A percentile compares a stretch with the other conserved stretches of the same genome.
Evolutionary conservation across 2,329 filamentous ascomycete species (phyloP).

Genomic region (Aspergillus arachidicola): DNA sequence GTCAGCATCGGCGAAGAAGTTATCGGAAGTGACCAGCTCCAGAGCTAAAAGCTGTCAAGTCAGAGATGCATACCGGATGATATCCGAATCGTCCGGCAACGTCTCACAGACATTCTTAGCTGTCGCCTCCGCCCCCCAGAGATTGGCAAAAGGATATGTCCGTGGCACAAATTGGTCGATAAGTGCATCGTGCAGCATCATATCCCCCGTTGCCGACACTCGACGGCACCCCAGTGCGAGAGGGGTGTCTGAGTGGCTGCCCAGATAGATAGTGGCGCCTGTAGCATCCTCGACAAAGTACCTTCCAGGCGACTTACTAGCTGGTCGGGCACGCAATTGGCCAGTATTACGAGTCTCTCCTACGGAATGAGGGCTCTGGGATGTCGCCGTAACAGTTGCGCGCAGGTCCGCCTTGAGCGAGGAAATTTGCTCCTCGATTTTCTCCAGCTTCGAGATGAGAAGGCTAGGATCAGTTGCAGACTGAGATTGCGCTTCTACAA

Average conservation of each 20-base stretch:
- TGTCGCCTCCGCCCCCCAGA: constrained; percentile 24
- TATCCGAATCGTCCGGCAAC: constrained; percentile 26
- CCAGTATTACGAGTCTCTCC: neutral
- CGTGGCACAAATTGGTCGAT: constrained; percentile 24
- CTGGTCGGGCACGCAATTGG: neutral
- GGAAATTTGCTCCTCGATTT: constrained; percentile 26
- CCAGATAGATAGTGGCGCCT: constrained; percentile 26
- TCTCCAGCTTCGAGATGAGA: constrained; percentile 16
- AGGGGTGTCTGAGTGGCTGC: constrained; percentile 24
- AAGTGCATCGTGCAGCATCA: constrained; percentile 14
- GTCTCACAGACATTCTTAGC: constrained; percentile 23
- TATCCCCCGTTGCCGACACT: constrained; percentile 7
- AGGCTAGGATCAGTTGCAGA: neutral
- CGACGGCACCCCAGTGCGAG: constrained; percentile 20
- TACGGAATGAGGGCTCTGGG: neutral
- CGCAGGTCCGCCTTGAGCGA: constrained; percentile 24
- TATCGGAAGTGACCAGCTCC: neutral
- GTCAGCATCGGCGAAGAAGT: neutral
- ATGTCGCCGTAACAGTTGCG: neutral
- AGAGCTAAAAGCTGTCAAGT: neutral
- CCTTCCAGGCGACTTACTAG: constrained; percentile 19
- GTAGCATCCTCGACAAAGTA: constrained; percentile 26
- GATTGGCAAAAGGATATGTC: constrained; percentile 26
- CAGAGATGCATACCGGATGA: constrained; percentile 20
- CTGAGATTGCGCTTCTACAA: neutral